phyloP scores from a whole-genome alignment of 139 green algal genomes.

The Chlorella sp. region DNA sequence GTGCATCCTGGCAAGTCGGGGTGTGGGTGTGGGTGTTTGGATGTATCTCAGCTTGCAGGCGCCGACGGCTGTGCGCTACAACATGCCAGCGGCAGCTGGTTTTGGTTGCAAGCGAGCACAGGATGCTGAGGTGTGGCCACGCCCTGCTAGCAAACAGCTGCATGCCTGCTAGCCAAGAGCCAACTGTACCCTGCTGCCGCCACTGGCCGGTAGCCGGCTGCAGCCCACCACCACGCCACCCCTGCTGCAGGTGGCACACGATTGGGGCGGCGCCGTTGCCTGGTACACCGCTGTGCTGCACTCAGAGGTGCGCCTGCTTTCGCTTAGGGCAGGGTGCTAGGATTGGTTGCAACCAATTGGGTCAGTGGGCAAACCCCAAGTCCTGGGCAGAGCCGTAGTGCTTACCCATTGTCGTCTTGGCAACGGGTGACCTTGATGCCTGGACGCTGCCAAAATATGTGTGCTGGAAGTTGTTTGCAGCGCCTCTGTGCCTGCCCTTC shows the following conservation, averaged over 20 bases:
- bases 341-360: too few species aligned
- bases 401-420: too few species aligned
- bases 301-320: not conserved
- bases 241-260: conserved; percentile 54
- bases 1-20: not conserved
- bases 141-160: not conserved
- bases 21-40: not conserved
- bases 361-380: too few species aligned
- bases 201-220: not conserved
- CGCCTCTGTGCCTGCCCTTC: too few species aligned
- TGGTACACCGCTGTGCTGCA: conserved; percentile 50
- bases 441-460: too few species aligned
- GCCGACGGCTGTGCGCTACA: too few species aligned
- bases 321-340: too few species aligned
- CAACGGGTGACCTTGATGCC: too few species aligned
- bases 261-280: conserved; percentile 68
- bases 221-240: not conserved
- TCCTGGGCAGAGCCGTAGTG: too few species aligned
- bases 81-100: not conserved
- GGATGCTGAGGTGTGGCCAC: not conserved
- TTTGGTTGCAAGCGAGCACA: not conserved
- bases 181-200: too few species aligned
- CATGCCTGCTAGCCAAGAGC: not conserved
- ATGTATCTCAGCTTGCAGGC: too few species aligned
- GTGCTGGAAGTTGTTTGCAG: too few species aligned